A percentile compares a stretch with the other conserved stretches of the same genome.
Evolutionary conservation across 2,329 filamentous ascomycete genomes (phyloP).

Genomic region (Sporothrix phasma): DNA sequence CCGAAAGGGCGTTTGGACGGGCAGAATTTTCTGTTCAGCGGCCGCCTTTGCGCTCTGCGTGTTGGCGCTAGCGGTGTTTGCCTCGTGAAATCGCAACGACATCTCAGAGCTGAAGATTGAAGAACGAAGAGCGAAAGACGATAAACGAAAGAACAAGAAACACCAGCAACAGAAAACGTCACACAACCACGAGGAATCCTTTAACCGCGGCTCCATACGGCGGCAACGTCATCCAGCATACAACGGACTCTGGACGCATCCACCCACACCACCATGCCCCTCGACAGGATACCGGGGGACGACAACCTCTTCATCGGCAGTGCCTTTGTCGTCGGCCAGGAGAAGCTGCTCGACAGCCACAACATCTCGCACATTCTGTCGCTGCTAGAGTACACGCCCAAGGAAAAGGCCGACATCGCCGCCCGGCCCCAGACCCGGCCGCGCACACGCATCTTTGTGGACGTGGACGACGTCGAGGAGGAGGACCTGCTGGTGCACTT

Average conservation of each 20-base stretch:
- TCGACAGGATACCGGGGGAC: conserved; percentile 59
- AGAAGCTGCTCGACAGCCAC: conserved; percentile 52
- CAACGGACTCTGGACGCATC: no score
- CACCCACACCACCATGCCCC: conserved; percentile 35
- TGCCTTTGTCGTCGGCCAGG: conserved; percentile 67
- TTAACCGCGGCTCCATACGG: no score
- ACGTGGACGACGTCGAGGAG: conserved; percentile 85
- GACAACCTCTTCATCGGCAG: conserved; percentile 73
- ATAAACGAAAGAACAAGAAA: no score
- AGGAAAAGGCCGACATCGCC: conserved; percentile 29
- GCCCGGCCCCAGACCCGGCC: conserved; percentile 37
- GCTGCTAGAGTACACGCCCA: conserved; percentile 44
- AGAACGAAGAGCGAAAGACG: no score
- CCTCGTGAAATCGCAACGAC: no score
- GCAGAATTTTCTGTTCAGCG: no score
- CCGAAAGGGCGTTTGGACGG: no score
- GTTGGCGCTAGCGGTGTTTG: no score
- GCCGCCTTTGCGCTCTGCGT: no score
- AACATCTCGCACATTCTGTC: conserved; percentile 89
- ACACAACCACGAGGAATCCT: no score
- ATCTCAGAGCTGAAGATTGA: no score
- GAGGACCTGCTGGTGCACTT: conserved; percentile 78
- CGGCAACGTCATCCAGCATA: no score
- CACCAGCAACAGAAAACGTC: neutral
- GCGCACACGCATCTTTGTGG: conserved; percentile 37